Conservation (phyloP, 108 stramenopile genomes). For the Conticribra guillardii region DNA sequence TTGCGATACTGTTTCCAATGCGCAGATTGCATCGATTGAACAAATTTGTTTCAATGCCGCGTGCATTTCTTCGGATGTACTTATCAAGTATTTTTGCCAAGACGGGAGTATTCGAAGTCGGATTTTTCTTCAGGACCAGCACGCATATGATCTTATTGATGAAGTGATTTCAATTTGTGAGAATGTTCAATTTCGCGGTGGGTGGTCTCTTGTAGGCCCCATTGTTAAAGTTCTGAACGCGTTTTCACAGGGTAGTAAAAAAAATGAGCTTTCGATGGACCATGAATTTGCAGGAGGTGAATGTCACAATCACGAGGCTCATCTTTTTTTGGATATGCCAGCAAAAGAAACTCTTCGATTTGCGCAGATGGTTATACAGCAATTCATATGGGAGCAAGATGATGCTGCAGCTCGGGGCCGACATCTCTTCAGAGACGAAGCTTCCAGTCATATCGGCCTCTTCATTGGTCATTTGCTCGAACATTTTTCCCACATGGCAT, state of each 20-base stretch:
- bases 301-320: background rate
- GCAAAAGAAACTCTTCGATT: conserved; percentile 40
- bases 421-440: background rate
- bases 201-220: conserved; percentile 13
- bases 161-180: conserved; percentile 17
- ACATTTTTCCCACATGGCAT: conserved; percentile 24
- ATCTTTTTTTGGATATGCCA: conserved; percentile 18
- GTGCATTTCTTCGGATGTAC: conserved; percentile 32
- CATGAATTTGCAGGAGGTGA: background rate
- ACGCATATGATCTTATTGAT: conserved; percentile 21
- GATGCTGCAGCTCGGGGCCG: background rate
- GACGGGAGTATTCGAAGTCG: background rate
- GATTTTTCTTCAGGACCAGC: conserved; percentile 14
- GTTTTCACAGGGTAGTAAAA: conserved; percentile 4
- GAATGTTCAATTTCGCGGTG: conserved; percentile 4
- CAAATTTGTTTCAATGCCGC: conserved; percentile 35
- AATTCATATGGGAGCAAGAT: conserved; percentile 11
- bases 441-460: conserved; percentile 28
- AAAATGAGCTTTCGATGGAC: conserved; percentile 16
- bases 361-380: conserved; percentile 22
- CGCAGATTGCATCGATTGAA: conserved; percentile 32
- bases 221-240: conserved; percentile 34
- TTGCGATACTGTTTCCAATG: conserved; percentile 6
- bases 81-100: conserved; percentile 16
- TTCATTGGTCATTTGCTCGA: conserved; percentile 34